Base-by-base conservation (phyloP, 2,329 filamentous ascomycete genomes). In the Cercospora citrullina region DNA sequence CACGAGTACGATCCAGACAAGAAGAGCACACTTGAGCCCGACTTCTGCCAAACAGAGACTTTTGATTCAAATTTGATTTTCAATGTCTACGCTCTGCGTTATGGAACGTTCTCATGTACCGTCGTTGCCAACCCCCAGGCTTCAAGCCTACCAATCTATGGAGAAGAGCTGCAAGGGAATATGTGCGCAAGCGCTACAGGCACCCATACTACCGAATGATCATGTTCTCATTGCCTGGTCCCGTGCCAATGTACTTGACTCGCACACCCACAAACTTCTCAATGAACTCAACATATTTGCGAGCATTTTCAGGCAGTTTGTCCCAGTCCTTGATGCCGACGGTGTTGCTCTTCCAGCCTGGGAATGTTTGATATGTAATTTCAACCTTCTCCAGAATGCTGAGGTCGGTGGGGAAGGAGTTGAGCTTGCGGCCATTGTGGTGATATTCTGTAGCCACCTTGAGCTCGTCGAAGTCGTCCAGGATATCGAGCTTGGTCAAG, bases 401-500 rank as follows among this genome's bases (percentile, higher is more conserved):
- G 16, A 88, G 83, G 74, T 90, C 86, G 7, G 89, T 88, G 4
- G 87, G 91, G 84, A 91, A 92, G 12, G 84, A 87, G 18, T 86
- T 82, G 10, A 90, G 79, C 65, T 81, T 80, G 75, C 85, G 76
- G 53, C 86, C 87, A 61, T 86, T 84, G 75, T 86, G 72, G 12
- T 82, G 82, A 81, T 96, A 96, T 2, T 87, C 88, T 14, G 90
- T 87, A 18, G 90, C 91, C 61, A 92, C 84, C 79, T 93, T 91
- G 80, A 96, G 86, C 75, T 88, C 89, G 9, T 87, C 84, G 77
- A 96, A 93, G 33, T 87, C 87, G 77, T 93, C 91, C 16, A 93
- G 84, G 42, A 93, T 85, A 73, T 92, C 89, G 23, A 91, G 84
- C 79, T 89, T 89, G 66, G 87, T 89, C 66, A 89, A 80, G 80